Percentiles rank a stretch among this genome's conserved stretches.
These are phyloP conservation scores for slime mould (Dictyostelium discoideum) DNA, from an alignment of 78 protist species.

Conservation along the genomic window dicty_2.7 NC_007090.3:578001-578500, in stretches of 20 bases:
- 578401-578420: not conserved
- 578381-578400: conserved; percentile 22
- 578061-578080: too few relatives aligned
- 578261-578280: not conserved
- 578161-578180: too few relatives aligned
- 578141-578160: too few relatives aligned
- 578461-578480: conserved; percentile 40
- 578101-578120: too few relatives aligned
- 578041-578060: too few relatives aligned
- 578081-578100: too few relatives aligned
- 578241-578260: too few relatives aligned
- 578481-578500: not conserved
- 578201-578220: not conserved
- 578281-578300: not conserved
- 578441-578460: conserved; percentile 5
- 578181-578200: too few relatives aligned
- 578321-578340: not conserved
- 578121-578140: too few relatives aligned
- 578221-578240: not conserved
- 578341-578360: not conserved
- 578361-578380: not conserved
- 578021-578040: too few relatives aligned
- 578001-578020: too few relatives aligned
- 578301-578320: not conserved
- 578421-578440: conserved; percentile 31